Evolutionary conservation across 108 stramenopile genomes (phyloP).

Genomic region (Cyclostephanos invisitatus): DNA sequence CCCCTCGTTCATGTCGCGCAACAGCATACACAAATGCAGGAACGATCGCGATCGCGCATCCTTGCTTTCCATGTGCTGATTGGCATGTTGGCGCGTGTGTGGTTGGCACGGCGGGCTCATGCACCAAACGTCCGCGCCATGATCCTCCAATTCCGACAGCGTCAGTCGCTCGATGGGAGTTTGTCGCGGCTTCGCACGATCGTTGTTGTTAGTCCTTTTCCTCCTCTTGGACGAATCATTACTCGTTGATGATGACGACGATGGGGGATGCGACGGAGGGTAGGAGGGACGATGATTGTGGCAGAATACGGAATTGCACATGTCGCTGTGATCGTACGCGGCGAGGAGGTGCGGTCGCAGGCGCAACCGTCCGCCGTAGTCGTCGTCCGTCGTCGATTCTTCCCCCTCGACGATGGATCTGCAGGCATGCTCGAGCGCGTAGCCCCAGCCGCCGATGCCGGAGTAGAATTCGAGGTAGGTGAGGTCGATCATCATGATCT

Average conservation of each 20-base stretch:
- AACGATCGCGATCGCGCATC: slow-evolving; percentile 73
- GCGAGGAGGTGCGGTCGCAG: slow-evolving; percentile 51
- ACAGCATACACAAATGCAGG: slow-evolving; percentile 63
- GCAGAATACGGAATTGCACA: slow-evolving; percentile 64
- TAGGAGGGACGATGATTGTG: slow-evolving; percentile 56
- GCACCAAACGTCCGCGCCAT: slow-evolving; percentile 71
- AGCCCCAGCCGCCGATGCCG: slow-evolving; percentile 91
- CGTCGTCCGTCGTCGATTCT: neutral
- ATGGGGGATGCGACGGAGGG: neutral
- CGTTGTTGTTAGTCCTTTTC: slow-evolving; percentile 12
- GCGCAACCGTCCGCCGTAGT: neutral
- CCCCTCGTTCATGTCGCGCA: slow-evolving; percentile 46
- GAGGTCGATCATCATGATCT: slow-evolving; percentile 47
- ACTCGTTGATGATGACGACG: neutral
- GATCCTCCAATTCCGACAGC: slow-evolving; percentile 44
- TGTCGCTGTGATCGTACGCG: slow-evolving; percentile 80
- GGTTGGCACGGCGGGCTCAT: slow-evolving; percentile 93
- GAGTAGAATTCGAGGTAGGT: slow-evolving; percentile 89
- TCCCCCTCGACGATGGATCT: slow-evolving; percentile 20
- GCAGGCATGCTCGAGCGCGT: slow-evolving; percentile 68
- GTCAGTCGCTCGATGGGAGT: slow-evolving; percentile 66
- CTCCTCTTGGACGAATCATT: neutral
- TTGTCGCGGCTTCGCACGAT: slow-evolving; percentile 27
- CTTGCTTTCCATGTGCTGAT: slow-evolving; percentile 60
- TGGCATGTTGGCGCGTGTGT: slow-evolving; percentile 74